Evolutionary conservation across 2,329 filamentous ascomycete species (phyloP).

Genomic region (Epichloe hybrida): DNA sequence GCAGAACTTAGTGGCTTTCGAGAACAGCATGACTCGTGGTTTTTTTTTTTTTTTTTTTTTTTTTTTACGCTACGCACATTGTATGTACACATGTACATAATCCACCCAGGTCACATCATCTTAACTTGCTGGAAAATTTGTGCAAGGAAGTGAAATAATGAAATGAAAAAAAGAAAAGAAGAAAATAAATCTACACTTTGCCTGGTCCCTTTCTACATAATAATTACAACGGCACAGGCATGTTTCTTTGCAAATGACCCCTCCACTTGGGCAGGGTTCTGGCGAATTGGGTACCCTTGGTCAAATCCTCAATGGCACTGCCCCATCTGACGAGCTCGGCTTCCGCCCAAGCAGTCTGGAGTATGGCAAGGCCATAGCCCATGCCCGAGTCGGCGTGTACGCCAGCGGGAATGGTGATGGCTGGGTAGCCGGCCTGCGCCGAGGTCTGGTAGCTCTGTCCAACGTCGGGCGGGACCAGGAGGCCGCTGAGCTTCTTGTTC

Average conservation of each 20-base stretch:
- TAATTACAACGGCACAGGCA: slow-evolving; percentile 23
- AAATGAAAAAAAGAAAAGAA: too few species aligned
- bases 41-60: too few species aligned
- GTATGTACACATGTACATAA: too few species aligned
- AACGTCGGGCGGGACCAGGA: slow-evolving; percentile 56
- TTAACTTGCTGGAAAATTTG: too few species aligned
- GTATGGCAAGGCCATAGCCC: slow-evolving; percentile 46
- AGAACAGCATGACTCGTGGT: too few species aligned
- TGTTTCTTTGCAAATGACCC: slow-evolving; percentile 33
- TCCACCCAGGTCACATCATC: too few species aligned
- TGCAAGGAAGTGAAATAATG: too few species aligned
- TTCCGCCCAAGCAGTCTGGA: slow-evolving; percentile 49
- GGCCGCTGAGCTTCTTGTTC: slow-evolving; percentile 37
- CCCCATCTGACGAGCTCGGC: slow-evolving; percentile 43
- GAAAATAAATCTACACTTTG: too few species aligned
- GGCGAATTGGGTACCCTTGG: slow-evolving; percentile 28
- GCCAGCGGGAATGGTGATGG: slow-evolving; percentile 55
- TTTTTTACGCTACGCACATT: too few species aligned
- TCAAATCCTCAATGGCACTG: slow-evolving; percentile 48
- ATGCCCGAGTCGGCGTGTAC: slow-evolving; percentile 40
- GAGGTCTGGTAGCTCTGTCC: slow-evolving; percentile 56
- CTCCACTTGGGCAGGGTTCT: slow-evolving; percentile 38
- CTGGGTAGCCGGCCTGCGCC: slow-evolving; percentile 63
- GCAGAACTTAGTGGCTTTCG: too few species aligned
- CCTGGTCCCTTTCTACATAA: too few species aligned